Evolutionary conservation across 306 rosid genomes (phyloP).

Genomic region (Oxytropis ochrocephala): DNA sequence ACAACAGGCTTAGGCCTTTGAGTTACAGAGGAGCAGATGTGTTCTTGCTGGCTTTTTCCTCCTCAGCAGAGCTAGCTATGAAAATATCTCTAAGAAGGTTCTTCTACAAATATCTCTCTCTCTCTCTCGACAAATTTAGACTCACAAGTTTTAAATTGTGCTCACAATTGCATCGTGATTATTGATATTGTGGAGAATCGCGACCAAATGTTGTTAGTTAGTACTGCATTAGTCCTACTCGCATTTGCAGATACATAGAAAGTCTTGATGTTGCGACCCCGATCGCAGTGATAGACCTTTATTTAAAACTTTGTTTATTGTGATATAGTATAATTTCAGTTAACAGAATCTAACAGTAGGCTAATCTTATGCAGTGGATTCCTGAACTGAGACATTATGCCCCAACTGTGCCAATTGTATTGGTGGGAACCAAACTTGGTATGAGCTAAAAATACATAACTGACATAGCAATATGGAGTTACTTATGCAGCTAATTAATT

Average conservation of each 20-base stretch:
- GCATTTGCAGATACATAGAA: no score
- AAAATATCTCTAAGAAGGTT: constrained; percentile 82
- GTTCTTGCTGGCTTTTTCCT: constrained; percentile 91
- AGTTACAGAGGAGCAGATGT: constrained; percentile 97
- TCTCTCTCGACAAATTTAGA: no score
- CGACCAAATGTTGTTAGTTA: no score
- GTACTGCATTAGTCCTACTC: no score
- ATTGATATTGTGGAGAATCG: no score
- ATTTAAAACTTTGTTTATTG: not conserved
- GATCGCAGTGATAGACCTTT: no score
- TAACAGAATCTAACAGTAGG: constrained; percentile 12
- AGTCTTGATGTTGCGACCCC: no score
- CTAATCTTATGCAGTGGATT: constrained; percentile 54
- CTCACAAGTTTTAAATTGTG: no score
- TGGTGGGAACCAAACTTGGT: constrained; percentile 60
- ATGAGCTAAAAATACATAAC: not conserved
- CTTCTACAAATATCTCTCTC: no score
- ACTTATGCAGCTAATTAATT: not conserved
- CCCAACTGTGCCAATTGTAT: constrained; percentile 63
- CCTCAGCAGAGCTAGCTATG: constrained; percentile 93
- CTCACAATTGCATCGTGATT: no score
- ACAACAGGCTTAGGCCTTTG: constrained; percentile 91
- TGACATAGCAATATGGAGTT: not conserved
- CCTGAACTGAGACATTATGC: constrained; percentile 79
- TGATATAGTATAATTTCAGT: not conserved